Evolutionary conservation across 1,139 yeast genomes (phyloP).

Genomic region (Nadsonia commutata): DNA sequence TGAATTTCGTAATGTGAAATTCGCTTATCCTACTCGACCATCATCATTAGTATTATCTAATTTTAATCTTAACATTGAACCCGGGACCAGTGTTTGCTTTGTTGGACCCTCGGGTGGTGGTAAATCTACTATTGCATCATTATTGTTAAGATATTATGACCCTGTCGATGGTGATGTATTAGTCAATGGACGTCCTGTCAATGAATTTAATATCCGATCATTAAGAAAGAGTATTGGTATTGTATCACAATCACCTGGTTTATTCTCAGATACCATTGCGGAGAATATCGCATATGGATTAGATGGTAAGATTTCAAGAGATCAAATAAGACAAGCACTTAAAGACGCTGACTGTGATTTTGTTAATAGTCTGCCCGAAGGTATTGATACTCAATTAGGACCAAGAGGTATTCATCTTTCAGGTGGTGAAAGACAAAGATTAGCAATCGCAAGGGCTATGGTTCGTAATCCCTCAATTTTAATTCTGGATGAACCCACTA

Average conservation of each 20-base stretch:
- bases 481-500: conserved; percentile 64
- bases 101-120: conserved; percentile 91
- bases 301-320: conserved; percentile 24
- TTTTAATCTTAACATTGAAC: conserved; percentile 49
- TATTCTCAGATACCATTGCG: conserved; percentile 60
- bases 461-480: conserved; percentile 74
- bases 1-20: conserved; percentile 48
- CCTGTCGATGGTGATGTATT: conserved; percentile 43
- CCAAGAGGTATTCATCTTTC: conserved; percentile 92
- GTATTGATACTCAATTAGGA: conserved; percentile 72
- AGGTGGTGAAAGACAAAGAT: conserved; percentile 96
- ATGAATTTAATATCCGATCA: conserved; percentile 42
- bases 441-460: conserved; percentile 85
- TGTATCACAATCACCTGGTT: conserved; percentile 75
- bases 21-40: conserved; percentile 80
- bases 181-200: conserved; percentile 48
- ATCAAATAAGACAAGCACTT: conserved; percentile 13
- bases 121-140: conserved; percentile 63
- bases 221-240: conserved; percentile 57
- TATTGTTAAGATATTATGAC: conserved; percentile 51
- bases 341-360: conserved; percentile 22
- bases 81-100: conserved; percentile 81
- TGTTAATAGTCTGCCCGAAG: conserved; percentile 42
- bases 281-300: conserved; percentile 68
- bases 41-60: conserved; percentile 52